phyloP scores from a whole-genome alignment of 495 filamentous ascomycete genomes.

The Xanthoparmelia taractica region DNA sequence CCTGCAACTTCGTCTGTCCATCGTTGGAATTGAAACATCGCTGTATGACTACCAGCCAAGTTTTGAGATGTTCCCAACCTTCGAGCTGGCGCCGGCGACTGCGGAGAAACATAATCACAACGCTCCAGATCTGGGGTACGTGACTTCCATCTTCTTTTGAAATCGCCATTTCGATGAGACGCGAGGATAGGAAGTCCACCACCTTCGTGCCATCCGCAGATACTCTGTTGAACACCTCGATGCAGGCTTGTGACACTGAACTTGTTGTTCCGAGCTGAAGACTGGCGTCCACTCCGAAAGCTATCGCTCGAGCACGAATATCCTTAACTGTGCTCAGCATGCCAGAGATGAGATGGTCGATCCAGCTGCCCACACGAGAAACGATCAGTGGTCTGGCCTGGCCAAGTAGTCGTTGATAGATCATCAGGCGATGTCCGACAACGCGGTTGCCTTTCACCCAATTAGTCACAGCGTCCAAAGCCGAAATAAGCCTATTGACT shows the following conservation, averaged over 20 bases:
- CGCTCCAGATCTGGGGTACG: conserved; percentile 86
- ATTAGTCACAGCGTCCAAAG: conserved; percentile 63
- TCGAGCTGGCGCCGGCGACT: conserved; percentile 52
- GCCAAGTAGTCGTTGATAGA: conserved; percentile 66
- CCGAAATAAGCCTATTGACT: conserved; percentile 56
- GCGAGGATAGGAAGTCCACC: conserved; percentile 54
- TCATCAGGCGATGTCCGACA: conserved; percentile 58
- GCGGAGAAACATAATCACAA: conserved; percentile 67
- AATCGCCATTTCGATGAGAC: conserved; percentile 62
- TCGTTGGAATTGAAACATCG: conserved; percentile 79
- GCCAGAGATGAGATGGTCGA: conserved; percentile 70
- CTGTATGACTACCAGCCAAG: conserved; percentile 71
- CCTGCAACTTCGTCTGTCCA: conserved; percentile 59
- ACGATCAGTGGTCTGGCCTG: conserved; percentile 63
- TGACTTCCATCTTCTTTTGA: conserved; percentile 53
- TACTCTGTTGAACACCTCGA: conserved; percentile 54
- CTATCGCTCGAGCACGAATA: conserved; percentile 63
- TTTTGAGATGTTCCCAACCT: conserved; percentile 62
- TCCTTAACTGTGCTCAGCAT: conserved; percentile 73
- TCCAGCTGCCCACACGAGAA: conserved; percentile 56
- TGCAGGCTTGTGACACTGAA: conserved; percentile 53
- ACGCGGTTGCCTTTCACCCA: conserved; percentile 70
- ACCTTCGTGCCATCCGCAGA: conserved; percentile 52
- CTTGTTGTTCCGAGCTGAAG: conserved; percentile 56
- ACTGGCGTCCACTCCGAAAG: conserved; percentile 60